Evolutionary conservation across 2,329 filamentous ascomycete species (phyloP), one percentile per base, ranked within the genome.

Genomic region (Cercospora sp.): DNA sequence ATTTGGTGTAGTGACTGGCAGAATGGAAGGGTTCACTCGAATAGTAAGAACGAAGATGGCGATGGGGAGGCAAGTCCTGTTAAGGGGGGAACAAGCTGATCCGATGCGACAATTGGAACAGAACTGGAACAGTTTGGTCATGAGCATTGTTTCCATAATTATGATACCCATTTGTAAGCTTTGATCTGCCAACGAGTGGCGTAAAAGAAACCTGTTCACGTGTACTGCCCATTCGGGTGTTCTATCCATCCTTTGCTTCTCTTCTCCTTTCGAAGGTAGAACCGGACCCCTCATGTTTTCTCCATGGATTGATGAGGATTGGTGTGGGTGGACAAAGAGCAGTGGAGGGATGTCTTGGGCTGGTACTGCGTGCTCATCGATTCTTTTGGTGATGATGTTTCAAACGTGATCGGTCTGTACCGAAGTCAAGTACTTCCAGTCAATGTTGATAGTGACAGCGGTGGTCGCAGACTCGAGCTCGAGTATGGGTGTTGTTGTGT

Each of bases 1-100:
- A 93, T 89, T 55, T 90, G 87, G 87, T 84, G 82, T 55, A 89
- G 84, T 73, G 87, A 89, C 75, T 89, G 85, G 87, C 68, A 70
- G 48, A 59, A 65, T 9, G 64, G 66, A 8, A 70, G 65, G 36
- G 63, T 28, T 30, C 66, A 58, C 39, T n/a, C 30, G 45, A 62
- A 45, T 36, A 65, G 26, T 33, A 23, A 59, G 58, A 23, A 33
- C n/a, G 36, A 55, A 31, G 58, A 53, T 51, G 61, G 48, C n/a
- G 20, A 33, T 23, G 63, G 12, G 18, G 55, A 65, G 20, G 28
- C 26, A 5, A 68, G 60, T 63, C 59, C 67, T 12, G 39, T 68
- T 2, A 68, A 62, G 26, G 33, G 20, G 28, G 26, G n/a, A 20
- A 8, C 2, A 5, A 30, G 13, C 16, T 58, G 53, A 58, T 26